Conservation (phyloP, 345 rosid genomes). For the Aethionema arabicum region DNA sequence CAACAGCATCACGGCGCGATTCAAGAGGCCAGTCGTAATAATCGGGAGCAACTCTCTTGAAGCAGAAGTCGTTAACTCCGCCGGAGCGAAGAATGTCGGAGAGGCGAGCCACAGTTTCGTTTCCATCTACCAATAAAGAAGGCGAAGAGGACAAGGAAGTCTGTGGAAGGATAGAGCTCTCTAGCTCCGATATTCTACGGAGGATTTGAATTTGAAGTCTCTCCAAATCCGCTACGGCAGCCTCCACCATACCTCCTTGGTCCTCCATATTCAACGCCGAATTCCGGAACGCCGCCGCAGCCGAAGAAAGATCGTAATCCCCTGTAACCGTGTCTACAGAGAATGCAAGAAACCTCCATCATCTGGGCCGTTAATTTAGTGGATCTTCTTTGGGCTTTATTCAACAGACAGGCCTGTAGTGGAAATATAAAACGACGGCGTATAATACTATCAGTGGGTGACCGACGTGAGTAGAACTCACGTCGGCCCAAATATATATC, state of each 20-base stretch:
- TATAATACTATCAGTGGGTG: not conserved
- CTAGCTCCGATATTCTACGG: conserved; percentile 51
- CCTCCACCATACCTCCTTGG: conserved; percentile 45
- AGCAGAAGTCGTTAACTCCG: conserved; percentile 55
- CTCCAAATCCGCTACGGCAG: conserved; percentile 57
- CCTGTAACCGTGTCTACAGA: conserved; percentile 3
- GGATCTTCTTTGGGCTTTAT: too few species aligned
- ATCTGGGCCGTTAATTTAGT: conserved; percentile 17
- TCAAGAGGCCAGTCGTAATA: conserved; percentile 81
- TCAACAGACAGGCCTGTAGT: not conserved
- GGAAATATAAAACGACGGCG: not conserved
- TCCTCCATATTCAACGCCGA: not conserved
- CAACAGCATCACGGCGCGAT: conserved; percentile 64
- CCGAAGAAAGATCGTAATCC: not conserved
- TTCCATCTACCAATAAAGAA: conserved; percentile 26
- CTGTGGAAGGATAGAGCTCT: conserved; percentile 40
- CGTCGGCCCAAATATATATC: not conserved
- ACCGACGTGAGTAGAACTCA: conserved; percentile 14
- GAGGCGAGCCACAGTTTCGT: conserved; percentile 58
- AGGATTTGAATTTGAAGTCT: conserved; percentile 54
- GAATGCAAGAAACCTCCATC: not conserved
- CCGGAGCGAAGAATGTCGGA: conserved; percentile 57
- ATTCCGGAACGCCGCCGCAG: conserved; percentile 7
- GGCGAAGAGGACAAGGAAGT: conserved; percentile 24
- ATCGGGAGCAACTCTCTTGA: conserved; percentile 58